A percentile compares a stretch with the other conserved stretches of the same genome.
Evolutionary conservation across 345 rosid genomes (phyloP).

Genomic region (Lumnitzera littorea): DNA sequence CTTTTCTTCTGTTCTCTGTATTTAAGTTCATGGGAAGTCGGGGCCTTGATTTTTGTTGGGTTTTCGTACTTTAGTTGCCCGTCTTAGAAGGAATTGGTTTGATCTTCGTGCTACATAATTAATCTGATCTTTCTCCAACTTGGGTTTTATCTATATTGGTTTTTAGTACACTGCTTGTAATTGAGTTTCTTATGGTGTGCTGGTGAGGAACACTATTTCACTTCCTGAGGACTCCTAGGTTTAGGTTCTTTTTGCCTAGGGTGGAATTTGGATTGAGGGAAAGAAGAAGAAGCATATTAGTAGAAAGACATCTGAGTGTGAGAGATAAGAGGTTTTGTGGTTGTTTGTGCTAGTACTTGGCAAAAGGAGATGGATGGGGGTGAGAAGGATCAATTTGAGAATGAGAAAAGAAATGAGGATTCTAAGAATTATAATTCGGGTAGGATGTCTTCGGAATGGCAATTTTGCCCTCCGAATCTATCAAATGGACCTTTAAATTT

Average conservation of each 20-base stretch:
- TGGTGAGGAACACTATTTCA: too few relatives aligned
- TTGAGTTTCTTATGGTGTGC: too few relatives aligned
- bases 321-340: slow-evolving; percentile 10
- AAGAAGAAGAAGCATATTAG: neutral
- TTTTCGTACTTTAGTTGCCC: slow-evolving; percentile 6
- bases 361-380: slow-evolving; percentile 46
- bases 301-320: slow-evolving; percentile 3
- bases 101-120: slow-evolving; percentile 10
- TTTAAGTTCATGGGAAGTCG: too few relatives aligned
- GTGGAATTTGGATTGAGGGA: neutral
- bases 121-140: slow-evolving; percentile 15
- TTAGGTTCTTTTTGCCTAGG: too few relatives aligned
- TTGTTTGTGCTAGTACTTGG: slow-evolving; percentile 15
- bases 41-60: too few relatives aligned
- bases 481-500: slow-evolving; percentile 41
- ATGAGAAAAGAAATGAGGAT: slow-evolving; percentile 45
- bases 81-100: neutral
- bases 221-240: too few relatives aligned
- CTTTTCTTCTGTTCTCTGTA: too few relatives aligned
- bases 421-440: slow-evolving; percentile 35
- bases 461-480: slow-evolving; percentile 38
- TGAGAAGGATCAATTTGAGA: slow-evolving; percentile 54
- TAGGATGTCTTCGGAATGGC: slow-evolving; percentile 51
- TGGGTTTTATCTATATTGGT: neutral
- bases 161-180: too few relatives aligned